Evolutionary conservation across 2,329 filamentous ascomycete species (phyloP).

Genomic region (Exophiala lecanii-corni): DNA sequence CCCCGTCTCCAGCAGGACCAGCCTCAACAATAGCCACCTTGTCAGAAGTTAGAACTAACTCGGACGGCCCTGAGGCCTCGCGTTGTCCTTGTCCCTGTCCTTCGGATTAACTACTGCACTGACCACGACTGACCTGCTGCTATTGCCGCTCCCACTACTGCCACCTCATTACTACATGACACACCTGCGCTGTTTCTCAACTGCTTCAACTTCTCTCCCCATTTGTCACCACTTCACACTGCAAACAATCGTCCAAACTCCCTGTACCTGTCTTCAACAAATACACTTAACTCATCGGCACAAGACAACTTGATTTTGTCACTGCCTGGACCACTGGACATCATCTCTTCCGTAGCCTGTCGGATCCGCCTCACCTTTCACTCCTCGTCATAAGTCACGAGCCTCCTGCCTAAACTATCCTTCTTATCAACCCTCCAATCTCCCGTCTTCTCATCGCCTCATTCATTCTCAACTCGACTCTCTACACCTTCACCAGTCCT

Average conservation of each 20-base stretch:
- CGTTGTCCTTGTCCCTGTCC: background rate
- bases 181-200: constrained; percentile 11
- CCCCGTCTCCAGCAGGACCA: background rate
- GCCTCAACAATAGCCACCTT: constrained; percentile 6
- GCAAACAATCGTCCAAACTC: too few relatives aligned
- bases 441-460: constrained; percentile 8
- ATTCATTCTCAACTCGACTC: constrained; percentile 1
- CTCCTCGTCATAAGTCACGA: constrained; percentile 19
- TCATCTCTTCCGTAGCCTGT: too few relatives aligned
- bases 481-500: constrained; percentile 3
- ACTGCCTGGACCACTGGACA: too few relatives aligned
- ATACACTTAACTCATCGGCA: too few relatives aligned
- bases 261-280: too few relatives aligned
- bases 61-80: background rate
- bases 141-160: constrained; percentile 9
- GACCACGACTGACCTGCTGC: constrained; percentile 2
- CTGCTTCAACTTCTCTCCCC: constrained; percentile 5
- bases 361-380: constrained; percentile 29
- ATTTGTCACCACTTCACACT: too few relatives aligned
- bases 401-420: constrained; percentile 4
- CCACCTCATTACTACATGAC: constrained; percentile 14
- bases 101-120: background rate
- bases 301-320: too few relatives aligned
- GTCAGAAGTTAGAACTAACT: background rate
- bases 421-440: constrained; percentile 1